Conservation (phyloP, 2,329 filamentous ascomycete genomes). For the Colletotrichum godetiae region DNA sequence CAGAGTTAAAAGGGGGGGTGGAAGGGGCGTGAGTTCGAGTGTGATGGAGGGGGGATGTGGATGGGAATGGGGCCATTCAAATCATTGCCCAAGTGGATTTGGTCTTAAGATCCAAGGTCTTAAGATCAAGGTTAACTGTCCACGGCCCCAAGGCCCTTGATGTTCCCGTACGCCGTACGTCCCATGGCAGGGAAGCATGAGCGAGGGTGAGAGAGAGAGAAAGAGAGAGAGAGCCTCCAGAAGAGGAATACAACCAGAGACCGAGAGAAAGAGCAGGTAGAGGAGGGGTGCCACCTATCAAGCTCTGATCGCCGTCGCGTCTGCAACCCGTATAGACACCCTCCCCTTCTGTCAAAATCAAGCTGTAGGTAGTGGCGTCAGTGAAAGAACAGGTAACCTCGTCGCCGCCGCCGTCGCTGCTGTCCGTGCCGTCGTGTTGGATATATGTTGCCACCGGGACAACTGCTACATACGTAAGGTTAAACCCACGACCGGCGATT, state of each 20-base stretch:
- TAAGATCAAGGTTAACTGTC: constrained; percentile 8
- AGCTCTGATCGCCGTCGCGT: constrained; percentile 29
- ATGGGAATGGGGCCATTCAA: not conserved
- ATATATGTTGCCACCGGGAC: not conserved
- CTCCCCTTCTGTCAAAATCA: not conserved
- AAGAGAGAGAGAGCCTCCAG: not conserved
- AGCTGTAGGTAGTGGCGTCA: not conserved
- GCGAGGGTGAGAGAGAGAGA: not conserved
- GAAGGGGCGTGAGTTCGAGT: not conserved
- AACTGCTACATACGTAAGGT: constrained; percentile 14
- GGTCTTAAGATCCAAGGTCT: not conserved
- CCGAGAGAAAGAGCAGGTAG: not conserved
- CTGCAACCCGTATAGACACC: constrained; percentile 17
- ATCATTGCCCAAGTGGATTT: not conserved
- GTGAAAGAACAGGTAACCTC: not conserved
- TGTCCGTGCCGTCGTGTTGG: constrained; percentile 1
- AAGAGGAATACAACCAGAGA: not conserved
- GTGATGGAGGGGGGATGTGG: not conserved
- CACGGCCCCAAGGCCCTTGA: constrained; percentile 4
- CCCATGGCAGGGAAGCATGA: constrained; percentile 16
- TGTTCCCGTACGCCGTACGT: not conserved
- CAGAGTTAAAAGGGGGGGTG: not conserved
- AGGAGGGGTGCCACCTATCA: constrained; percentile 10
- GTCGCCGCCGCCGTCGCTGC: not conserved
- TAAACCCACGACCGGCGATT: not conserved